Evolutionary conservation across 2,329 filamentous ascomycete genomes (phyloP).

Genomic region (Diplocarpon mali): DNA sequence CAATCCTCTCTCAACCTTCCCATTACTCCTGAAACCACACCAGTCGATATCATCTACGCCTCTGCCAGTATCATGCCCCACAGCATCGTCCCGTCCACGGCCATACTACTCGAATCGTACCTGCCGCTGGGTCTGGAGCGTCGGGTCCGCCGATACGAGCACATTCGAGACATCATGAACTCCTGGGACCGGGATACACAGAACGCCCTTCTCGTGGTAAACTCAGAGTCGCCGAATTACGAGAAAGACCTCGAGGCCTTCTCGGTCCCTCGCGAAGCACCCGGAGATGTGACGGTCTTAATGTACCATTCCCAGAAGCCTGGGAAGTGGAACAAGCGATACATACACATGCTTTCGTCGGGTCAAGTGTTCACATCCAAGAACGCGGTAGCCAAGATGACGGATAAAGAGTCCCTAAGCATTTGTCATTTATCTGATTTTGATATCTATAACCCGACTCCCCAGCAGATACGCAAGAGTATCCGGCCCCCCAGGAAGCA

Average conservation of each 20-base stretch:
- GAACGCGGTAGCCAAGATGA: constrained; percentile 46
- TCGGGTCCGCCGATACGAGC: constrained; percentile 75
- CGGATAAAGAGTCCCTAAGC: constrained; percentile 55
- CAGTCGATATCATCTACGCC: constrained; percentile 59
- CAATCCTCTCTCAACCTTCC: constrained; percentile 60
- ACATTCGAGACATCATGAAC: constrained; percentile 77
- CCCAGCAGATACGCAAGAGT: constrained; percentile 53
- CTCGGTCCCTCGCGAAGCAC: constrained; percentile 52
- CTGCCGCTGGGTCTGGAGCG: constrained; percentile 67
- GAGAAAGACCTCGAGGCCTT: constrained; percentile 52
- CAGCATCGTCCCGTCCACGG: constrained; percentile 50
- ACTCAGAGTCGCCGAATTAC: constrained; percentile 43
- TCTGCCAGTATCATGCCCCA: constrained; percentile 53
- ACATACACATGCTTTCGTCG: constrained; percentile 58
- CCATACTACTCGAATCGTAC: constrained; percentile 71
- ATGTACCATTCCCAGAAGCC: constrained; percentile 73
- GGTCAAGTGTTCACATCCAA: constrained; percentile 67
- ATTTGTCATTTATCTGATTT: constrained; percentile 86
- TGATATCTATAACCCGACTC: constrained; percentile 74
- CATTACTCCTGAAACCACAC: constrained; percentile 63
- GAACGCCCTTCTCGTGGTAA: constrained; percentile 60
- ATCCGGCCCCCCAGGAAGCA: constrained; percentile 76
- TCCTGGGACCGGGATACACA: constrained; percentile 80
- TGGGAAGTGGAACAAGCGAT: constrained; percentile 83
- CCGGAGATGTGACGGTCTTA: constrained; percentile 54